Evolutionary conservation across 2,329 filamentous ascomycete genomes (phyloP), one percentile per base, ranked within the genome.

Genomic region (Pyricularia grisea): DNA sequence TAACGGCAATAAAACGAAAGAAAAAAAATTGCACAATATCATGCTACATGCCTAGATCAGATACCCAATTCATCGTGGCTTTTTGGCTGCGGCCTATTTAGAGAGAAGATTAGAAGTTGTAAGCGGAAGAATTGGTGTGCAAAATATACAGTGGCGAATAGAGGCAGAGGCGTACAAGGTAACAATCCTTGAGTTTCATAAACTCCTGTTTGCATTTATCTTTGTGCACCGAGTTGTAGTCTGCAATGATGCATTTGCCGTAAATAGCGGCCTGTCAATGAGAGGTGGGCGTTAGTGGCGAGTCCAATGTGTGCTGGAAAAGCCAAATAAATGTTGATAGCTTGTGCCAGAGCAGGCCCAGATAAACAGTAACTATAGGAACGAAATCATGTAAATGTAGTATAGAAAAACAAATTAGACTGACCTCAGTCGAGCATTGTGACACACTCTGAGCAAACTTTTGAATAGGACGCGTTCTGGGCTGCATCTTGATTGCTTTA

Each of bases 121-220:
- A 27, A 42, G 67, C 14, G 20, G 4, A 68, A 30, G 27, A 23
- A 60, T n/a, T 9, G 10, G n/a, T 17, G 17, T 42, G 27, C 31
- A 33, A 36, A 65, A 6, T 33, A 3, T 25, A 28, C 3, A 23
- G n/a, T 55, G 12, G 23, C 4, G 14, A 50, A 23, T 36, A 67
- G 36, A 33, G n/a, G 68, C 86, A 74, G 36, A 33, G n/a, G 68
- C 86, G 74, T 83, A 97, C 94, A 75, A 96, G 75, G 76, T 93
- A 97, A 77, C 94, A 98, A 73, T 97, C 85, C 78, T 97, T 97
- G 66, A 98, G 78, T 72, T 82, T 88, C 79, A 95, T 82, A 74
- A 99, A 98, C 76, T 97, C 93, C 70, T 88, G 88, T 4, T 85
- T 84, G 76, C 95, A 99, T 83, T 95, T 95, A 76, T 97, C 92